Evolutionary conservation across 768 basidiomycete genomes (phyloP), one percentile per base, ranked within the genome.

Genomic region (Postia placenta): DNA sequence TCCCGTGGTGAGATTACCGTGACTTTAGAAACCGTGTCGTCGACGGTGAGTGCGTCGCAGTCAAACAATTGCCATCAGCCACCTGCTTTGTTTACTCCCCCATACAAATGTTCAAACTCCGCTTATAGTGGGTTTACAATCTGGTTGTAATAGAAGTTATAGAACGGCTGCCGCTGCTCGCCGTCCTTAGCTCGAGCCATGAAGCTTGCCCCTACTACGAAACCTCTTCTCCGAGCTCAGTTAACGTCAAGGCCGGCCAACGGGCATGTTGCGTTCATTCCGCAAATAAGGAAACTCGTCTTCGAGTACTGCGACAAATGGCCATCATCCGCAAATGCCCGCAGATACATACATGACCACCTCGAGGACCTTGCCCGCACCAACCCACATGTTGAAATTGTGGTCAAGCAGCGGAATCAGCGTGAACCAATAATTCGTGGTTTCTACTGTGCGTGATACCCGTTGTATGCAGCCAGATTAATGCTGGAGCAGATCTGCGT

Each of bases 291-390:
- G 48, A 93, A 92, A 62, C 73, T 95, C 52, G 89, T 95, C 55
- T 80, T 95, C 63, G 88, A 92, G 67, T 94, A 79, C 66, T 92
- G 91, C 68, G 83, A 93, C 60, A 79, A 78, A 47, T 87, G 85
- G 79, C 80, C 85, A 1, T 83, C 88, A 3, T 91, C 88, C 0
- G 67, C 74, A 39, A 81, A 81, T 60, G 74, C 87, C 5, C 83
- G 91, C 58, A 75, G 72, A 23, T 93, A 78, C 64, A 67, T 95
- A 60, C 65, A 71, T 60, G 80, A 76, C 48, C 72, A 81, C 52
- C 71, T 89, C 48, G 75, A 82, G 59, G 55, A 67, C 14, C 68
- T 92, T 52, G 92, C 92, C 5, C 73, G 72, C 48, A 64, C 75
- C 49, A 82, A 92, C 65, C 88, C 91, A 0, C 85, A 89, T 60